These are phyloP conservation scores for Ocimum tenuiflorum DNA, from an alignment of 257 asterid species.

Conservation along the genomic window DNA sequence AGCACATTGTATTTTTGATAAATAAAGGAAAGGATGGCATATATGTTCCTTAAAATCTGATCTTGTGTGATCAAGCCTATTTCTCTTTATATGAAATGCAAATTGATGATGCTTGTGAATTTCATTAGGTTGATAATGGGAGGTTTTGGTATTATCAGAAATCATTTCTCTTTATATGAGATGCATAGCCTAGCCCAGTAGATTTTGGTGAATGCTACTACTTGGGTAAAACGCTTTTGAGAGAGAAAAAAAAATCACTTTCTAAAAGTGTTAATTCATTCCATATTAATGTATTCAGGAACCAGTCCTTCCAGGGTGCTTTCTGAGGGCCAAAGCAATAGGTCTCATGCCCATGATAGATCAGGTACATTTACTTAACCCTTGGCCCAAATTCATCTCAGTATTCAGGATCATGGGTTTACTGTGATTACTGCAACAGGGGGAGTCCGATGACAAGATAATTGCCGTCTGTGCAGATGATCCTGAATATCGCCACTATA, in stretches of 20 bases:
- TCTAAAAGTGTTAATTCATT: not conserved
- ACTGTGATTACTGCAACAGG: constrained; percentile 36
- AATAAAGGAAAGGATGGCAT: not conserved
- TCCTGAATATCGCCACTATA: constrained; percentile 74
- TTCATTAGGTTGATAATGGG: not conserved
- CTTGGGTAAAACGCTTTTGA: not conserved
- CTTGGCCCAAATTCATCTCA: not conserved
- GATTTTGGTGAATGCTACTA: not conserved
- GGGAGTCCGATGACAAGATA: constrained; percentile 93
- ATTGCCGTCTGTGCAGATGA: constrained; percentile 97
- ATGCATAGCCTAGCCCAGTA: not conserved
- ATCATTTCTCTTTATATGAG: too few species aligned
- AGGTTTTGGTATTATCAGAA: not conserved
- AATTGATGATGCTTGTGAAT: not conserved
- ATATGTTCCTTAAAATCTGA: not conserved
- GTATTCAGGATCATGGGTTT: not conserved
- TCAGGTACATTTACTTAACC: constrained; percentile 45
- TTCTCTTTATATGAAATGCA: not conserved
- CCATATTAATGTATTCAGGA: constrained; percentile 43
- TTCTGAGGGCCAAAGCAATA: constrained; percentile 94
- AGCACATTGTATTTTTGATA: too few species aligned
- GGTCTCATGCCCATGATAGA: constrained; percentile 99
- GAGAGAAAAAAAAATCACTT: not conserved
- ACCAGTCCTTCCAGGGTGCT: constrained; percentile 91
- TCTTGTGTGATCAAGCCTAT: not conserved